Evolutionary conservation across 1,284 basidiomycete genomes (phyloP).

Genomic region (Xerocomus amazonicus): DNA sequence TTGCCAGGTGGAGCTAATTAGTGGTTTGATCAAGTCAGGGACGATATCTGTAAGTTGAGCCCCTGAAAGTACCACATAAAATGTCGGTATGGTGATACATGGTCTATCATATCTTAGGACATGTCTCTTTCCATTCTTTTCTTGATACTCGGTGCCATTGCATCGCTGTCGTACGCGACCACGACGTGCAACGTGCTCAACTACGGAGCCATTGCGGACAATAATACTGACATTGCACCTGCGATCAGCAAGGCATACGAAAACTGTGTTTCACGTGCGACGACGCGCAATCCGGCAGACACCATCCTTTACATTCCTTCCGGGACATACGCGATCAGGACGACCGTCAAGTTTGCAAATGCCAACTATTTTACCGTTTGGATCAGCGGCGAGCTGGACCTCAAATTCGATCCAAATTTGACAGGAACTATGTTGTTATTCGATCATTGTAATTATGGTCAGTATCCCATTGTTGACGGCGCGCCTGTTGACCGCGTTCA

Average conservation of each 20-base stretch:
- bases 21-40: too few relatives aligned
- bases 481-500: not conserved
- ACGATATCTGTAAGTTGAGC: too few relatives aligned
- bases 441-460: conserved; percentile 2
- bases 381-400: conserved; percentile 6
- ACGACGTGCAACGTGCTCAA: conserved; percentile 9
- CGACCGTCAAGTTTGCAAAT: not conserved
- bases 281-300: not conserved
- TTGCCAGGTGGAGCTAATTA: too few relatives aligned
- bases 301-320: conserved; percentile 11
- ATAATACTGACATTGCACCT: conserved; percentile 2
- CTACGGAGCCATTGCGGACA: conserved; percentile 9
- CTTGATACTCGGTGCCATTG: conserved; percentile 1
- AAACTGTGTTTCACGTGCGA: conserved; percentile 1
- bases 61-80: not conserved
- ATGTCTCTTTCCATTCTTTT: conserved; percentile 3
- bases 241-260: conserved; percentile 10
- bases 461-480: not conserved
- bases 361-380: not conserved
- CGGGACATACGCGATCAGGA: conserved; percentile 6
- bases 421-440: conserved; percentile 6
- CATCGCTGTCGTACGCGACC: not conserved
- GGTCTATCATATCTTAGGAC: not conserved
- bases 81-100: not conserved
- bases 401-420: conserved; percentile 1